Evolutionary conservation across 495 filamentous ascomycete species (phyloP).

Genomic region (Penicillium turbatum): DNA sequence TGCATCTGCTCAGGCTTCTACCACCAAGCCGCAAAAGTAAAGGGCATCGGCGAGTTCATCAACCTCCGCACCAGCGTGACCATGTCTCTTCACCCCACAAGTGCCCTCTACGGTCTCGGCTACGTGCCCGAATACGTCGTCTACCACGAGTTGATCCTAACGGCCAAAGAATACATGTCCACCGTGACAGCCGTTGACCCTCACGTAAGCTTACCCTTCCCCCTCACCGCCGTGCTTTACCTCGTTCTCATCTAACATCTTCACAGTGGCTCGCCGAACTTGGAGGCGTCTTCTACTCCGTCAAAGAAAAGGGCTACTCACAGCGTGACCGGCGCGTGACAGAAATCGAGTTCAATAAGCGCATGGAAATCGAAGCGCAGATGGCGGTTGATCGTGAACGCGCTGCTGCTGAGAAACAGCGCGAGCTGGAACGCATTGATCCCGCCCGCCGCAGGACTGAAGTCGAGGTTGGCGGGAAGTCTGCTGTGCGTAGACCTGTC

Average conservation of each 20-base stretch:
- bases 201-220: conserved; percentile 48
- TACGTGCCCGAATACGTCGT: conserved; percentile 96
- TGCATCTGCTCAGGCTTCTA: conserved; percentile 98
- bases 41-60: conserved; percentile 95
- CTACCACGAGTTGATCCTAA: conserved; percentile 97
- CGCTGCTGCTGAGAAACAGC: conserved; percentile 53
- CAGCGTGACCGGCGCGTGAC: conserved; percentile 83
- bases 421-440: conserved; percentile 38
- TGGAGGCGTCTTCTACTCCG: conserved; percentile 96
- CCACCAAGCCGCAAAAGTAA: conserved; percentile 95
- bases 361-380: conserved; percentile 92
- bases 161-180: conserved; percentile 97
- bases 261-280: conserved; percentile 87
- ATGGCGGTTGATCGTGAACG: conserved; percentile 84
- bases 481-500: conserved; percentile 38
- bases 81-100: conserved; percentile 90
- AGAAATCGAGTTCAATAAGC: conserved; percentile 89
- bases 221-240: background rate
- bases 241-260: conserved; percentile 9
- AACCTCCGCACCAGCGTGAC: conserved; percentile 93
- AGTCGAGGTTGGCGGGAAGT: conserved; percentile 36
- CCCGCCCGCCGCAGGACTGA: conserved; percentile 34
- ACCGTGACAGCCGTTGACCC: conserved; percentile 96
- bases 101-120: conserved; percentile 84
- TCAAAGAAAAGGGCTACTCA: conserved; percentile 97